Percentiles rank a stretch among this genome's conserved stretches.
Evolutionary conservation across 176 grass and related monocot genomes (phyloP).

Genomic region (Musa schizocarpa): DNA sequence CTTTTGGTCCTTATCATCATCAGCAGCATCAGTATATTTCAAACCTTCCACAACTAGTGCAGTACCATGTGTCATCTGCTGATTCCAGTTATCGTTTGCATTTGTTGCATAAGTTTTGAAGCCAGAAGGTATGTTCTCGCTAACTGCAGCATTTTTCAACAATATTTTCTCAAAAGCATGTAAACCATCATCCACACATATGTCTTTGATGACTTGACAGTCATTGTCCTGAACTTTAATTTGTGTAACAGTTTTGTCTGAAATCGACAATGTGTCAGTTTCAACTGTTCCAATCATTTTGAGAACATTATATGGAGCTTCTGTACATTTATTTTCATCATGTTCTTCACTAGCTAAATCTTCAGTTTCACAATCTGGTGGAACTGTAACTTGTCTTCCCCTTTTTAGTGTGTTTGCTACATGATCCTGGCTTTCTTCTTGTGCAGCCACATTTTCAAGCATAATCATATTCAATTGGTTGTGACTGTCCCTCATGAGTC

Average conservation of each 20-base stretch:
- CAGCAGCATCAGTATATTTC: neutral
- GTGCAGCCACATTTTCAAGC: neutral
- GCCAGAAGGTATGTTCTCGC: neutral
- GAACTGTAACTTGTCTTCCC: neutral
- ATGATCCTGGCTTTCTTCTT: neutral
- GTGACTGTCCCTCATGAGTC: neutral
- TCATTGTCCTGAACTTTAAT: neutral
- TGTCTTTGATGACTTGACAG: slow-evolving; percentile 3
- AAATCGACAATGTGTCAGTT: neutral
- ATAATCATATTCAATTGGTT: neutral
- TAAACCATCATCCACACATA: slow-evolving; percentile 9
- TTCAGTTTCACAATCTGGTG: neutral
- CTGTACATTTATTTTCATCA: neutral
- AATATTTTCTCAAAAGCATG: slow-evolving; percentile 4
- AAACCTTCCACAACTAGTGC: neutral
- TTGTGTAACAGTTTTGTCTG: neutral
- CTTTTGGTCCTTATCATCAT: neutral
- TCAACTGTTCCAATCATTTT: neutral
- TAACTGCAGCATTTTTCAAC: neutral
- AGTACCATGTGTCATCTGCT: neutral
- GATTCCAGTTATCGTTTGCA: neutral
- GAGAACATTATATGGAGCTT: neutral
- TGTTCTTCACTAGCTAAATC: neutral
- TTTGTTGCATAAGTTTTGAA: neutral
- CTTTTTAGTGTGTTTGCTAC: neutral